phyloP scores from a whole-genome alignment of 352 stramenopile species.

The Phytophthora uliginosa region DNA sequence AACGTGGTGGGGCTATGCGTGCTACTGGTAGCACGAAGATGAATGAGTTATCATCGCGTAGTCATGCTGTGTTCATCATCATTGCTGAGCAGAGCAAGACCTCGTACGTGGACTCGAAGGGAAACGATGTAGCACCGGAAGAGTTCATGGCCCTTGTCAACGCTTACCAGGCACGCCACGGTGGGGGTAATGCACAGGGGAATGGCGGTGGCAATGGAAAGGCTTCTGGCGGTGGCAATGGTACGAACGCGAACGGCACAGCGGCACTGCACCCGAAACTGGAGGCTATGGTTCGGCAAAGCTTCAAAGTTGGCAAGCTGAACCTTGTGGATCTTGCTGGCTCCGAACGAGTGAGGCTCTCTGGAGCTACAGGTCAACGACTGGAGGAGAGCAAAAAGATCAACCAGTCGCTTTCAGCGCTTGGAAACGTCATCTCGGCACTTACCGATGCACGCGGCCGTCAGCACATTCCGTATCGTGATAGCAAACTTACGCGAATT shows the following conservation, averaged over 20 bases:
- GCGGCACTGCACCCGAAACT: constrained; percentile 73
- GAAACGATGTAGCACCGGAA: constrained; percentile 84
- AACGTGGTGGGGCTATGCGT: constrained; percentile 87
- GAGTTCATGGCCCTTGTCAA: constrained; percentile 90
- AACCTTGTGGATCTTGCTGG: constrained; percentile 95
- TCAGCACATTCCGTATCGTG: constrained; percentile 95
- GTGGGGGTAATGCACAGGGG: constrained; percentile 20
- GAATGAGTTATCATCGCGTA: constrained; percentile 90
- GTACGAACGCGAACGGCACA: constrained; percentile 40
- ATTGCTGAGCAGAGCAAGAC: constrained; percentile 95
- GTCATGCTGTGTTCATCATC: constrained; percentile 96
- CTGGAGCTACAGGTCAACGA: constrained; percentile 86
- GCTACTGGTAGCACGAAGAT: constrained; percentile 90
- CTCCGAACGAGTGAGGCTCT: constrained; percentile 91
- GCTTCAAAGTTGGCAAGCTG: constrained; percentile 96
- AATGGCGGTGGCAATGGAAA: constrained; percentile 24
- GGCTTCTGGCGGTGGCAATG: constrained; percentile 20
- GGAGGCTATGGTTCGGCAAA: constrained; percentile 92
- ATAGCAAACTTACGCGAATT: constrained; percentile 95
- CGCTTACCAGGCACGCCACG: constrained; percentile 69
- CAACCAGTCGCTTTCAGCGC: constrained; percentile 92
- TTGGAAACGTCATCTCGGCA: constrained; percentile 93
- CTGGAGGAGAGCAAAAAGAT: constrained; percentile 96
- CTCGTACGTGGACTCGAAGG: constrained; percentile 87
- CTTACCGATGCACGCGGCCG: constrained; percentile 88